These are phyloP conservation scores for Cystobasidium sp. DNA, from an alignment of 1,284 basidiomycete species.

Conservation along the genomic window DNA sequence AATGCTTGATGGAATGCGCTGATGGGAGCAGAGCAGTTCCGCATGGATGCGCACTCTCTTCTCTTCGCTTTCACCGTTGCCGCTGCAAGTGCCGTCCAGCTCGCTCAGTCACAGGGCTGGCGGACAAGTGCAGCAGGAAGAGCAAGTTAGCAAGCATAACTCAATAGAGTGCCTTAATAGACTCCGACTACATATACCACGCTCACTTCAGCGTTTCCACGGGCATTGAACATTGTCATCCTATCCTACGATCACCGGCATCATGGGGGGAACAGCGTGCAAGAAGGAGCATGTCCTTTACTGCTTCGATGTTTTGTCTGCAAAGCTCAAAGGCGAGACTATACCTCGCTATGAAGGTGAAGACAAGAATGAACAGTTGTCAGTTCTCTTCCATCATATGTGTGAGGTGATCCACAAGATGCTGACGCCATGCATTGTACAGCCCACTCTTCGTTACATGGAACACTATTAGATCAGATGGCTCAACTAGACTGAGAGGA, in stretches of 20 bases:
- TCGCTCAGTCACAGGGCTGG: too few species aligned
- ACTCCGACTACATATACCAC: background rate
- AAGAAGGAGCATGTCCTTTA: slow-evolving; percentile 59
- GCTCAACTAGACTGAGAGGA: slow-evolving; percentile 70
- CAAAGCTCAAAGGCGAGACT: slow-evolving; percentile 53
- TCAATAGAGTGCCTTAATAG: too few species aligned
- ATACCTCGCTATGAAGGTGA: slow-evolving; percentile 51
- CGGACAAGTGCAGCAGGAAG: too few species aligned
- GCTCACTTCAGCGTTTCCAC: background rate
- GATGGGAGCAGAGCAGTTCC: too few species aligned
- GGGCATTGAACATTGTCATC: background rate
- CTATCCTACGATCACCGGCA: background rate
- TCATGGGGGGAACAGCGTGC: slow-evolving; percentile 11
- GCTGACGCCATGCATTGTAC: slow-evolving; percentile 23
- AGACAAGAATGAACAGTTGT: slow-evolving; percentile 47
- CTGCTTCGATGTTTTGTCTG: slow-evolving; percentile 61
- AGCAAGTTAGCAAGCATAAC: too few species aligned
- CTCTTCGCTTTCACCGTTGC: too few species aligned
- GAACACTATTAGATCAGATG: slow-evolving; percentile 68
- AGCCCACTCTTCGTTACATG: slow-evolving; percentile 97
- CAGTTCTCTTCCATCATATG: background rate
- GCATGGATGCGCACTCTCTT: too few species aligned
- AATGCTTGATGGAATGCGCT: too few species aligned
- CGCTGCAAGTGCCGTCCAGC: too few species aligned
- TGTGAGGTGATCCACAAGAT: background rate